phyloP scores from a whole-genome alignment of 768 basidiomycete genomes.

The Russula earlei region DNA sequence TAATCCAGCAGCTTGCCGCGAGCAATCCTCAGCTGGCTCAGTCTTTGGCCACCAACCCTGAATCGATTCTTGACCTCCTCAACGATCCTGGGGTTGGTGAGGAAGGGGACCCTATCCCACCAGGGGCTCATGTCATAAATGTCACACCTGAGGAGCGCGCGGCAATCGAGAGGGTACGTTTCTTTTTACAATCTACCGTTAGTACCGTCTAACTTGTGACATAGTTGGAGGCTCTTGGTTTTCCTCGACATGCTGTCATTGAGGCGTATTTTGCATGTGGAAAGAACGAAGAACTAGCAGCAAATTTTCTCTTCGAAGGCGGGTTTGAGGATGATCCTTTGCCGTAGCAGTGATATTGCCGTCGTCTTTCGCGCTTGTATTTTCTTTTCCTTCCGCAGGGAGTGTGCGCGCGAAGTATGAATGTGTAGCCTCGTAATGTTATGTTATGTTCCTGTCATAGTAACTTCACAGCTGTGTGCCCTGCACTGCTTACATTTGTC shows the following conservation, averaged over 20 bases:
- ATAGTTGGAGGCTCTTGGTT: constrained; percentile 82
- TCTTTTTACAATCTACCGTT: background rate
- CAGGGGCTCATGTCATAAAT: constrained; percentile 55
- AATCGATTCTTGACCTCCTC: constrained; percentile 55
- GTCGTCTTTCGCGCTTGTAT: background rate
- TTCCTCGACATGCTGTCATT: constrained; percentile 68
- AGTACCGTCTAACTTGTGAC: background rate
- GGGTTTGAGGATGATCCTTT: constrained; percentile 40
- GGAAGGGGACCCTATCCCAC: constrained; percentile 28
- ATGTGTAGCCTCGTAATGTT: constrained; percentile 4
- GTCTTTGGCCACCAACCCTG: constrained; percentile 60
- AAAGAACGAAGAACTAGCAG: constrained; percentile 94
- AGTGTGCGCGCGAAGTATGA: background rate
- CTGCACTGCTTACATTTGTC: no score
- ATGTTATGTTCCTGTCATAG: background rate
- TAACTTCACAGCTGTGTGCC: no score
- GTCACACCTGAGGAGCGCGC: constrained; percentile 82
- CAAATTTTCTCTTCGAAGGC: constrained; percentile 83
- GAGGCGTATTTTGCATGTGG: constrained; percentile 94
- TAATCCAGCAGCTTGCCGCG: constrained; percentile 74
- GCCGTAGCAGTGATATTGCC: background rate
- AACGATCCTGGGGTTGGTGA: constrained; percentile 36
- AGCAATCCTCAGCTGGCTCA: constrained; percentile 71
- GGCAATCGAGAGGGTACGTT: constrained; percentile 79
- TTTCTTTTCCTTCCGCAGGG: background rate